Evolutionary conservation across 169 alveolate species (phyloP).

Genomic region (Babesia gibsoni): DNA sequence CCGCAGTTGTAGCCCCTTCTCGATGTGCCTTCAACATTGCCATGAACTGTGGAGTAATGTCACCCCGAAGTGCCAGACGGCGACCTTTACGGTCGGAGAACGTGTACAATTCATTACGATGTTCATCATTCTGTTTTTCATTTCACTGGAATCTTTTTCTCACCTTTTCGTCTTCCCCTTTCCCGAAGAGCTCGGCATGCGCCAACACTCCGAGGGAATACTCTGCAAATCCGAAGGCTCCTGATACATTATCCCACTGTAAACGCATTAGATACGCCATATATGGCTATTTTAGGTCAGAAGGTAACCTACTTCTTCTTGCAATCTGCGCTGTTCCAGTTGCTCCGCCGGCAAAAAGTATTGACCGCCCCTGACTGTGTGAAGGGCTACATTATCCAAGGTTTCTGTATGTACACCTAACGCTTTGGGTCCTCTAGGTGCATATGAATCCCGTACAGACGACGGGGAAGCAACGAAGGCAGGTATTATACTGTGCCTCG

Average conservation of each 20-base stretch:
- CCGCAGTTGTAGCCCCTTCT: background rate
- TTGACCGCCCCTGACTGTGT: slow-evolving; percentile 60
- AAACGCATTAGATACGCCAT: background rate
- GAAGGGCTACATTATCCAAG: slow-evolving; percentile 1
- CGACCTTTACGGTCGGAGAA: slow-evolving; percentile 59
- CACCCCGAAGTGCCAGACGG: slow-evolving; percentile 58
- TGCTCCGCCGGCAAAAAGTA: slow-evolving; percentile 57
- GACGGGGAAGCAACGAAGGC: slow-evolving; percentile 1
- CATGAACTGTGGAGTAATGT: slow-evolving; percentile 65
- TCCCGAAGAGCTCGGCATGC: slow-evolving; percentile 34
- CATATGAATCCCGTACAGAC: too few relatives aligned
- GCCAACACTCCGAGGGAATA: slow-evolving; percentile 61
- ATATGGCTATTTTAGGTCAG: background rate
- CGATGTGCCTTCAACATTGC: slow-evolving; percentile 33
- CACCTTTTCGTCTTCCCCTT: background rate
- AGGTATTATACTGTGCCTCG: background rate
- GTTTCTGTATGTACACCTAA: background rate
- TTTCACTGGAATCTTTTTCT: background rate
- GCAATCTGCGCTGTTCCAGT: slow-evolving; percentile 38
- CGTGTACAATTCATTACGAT: slow-evolving; percentile 44
- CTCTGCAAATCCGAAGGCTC: slow-evolving; percentile 51
- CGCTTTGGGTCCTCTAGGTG: too few relatives aligned
- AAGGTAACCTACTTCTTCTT: slow-evolving; percentile 40
- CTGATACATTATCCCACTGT: slow-evolving; percentile 42
- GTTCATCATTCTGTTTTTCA: slow-evolving; percentile 33